Percentiles rank a stretch among this genome's conserved stretches.
phyloP scores from a whole-genome alignment of 1,284 basidiomycete genomes.

The Cystobasidiaceae sp. region DNA sequence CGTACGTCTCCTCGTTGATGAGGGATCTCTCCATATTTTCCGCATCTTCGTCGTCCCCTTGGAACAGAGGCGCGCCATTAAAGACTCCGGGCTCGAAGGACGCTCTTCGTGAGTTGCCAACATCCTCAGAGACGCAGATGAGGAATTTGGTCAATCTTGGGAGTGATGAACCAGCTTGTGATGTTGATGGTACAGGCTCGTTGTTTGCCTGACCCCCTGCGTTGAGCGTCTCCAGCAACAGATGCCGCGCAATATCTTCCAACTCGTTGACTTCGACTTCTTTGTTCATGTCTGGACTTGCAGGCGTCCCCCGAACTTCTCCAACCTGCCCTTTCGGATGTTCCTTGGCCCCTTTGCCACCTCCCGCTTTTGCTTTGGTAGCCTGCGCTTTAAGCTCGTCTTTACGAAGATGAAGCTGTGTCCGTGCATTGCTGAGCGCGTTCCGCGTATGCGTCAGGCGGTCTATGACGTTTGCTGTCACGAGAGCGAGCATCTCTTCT shows the following conservation, averaged over 20 bases:
- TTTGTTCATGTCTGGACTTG: too few species aligned
- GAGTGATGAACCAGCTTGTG: neutral
- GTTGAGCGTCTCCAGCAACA: too few species aligned
- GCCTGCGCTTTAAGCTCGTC: neutral
- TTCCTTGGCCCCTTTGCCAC: neutral
- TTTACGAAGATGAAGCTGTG: neutral
- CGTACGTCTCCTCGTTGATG: constrained; percentile 1
- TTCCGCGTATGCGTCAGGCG: neutral
- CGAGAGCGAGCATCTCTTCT: neutral
- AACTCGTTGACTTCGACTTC: too few species aligned
- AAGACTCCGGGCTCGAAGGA: neutral
- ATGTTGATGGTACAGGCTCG: neutral
- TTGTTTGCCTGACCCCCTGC: neutral
- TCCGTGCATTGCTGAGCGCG: neutral
- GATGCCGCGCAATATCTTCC: too few species aligned
- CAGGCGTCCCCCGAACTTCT: neutral
- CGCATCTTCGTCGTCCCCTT: constrained; percentile 3
- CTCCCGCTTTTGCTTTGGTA: neutral
- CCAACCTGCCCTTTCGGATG: neutral
- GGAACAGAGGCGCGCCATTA: constrained; percentile 2
- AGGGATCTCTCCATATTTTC: neutral
- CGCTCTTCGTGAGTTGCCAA: neutral
- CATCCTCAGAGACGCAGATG: constrained; percentile 8
- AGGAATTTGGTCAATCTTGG: constrained; percentile 14
- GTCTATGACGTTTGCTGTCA: neutral